A percentile compares a stretch with the other conserved stretches of the same genome.
These are phyloP conservation scores for Candida ficus DNA, from an alignment of 805 yeast species.

Conservation along the genomic window DNA sequence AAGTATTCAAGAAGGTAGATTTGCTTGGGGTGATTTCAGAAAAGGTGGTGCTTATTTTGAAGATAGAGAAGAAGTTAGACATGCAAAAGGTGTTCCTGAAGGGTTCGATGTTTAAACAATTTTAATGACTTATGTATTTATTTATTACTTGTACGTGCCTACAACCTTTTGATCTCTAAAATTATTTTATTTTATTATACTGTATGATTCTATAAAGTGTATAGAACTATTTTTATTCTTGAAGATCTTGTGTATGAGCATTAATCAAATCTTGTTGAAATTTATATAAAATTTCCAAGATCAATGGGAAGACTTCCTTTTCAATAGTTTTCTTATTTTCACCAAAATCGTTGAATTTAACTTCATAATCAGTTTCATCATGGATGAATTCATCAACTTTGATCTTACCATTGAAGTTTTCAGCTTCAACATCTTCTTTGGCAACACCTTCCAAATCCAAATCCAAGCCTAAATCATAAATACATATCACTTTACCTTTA, in stretches of 20 bases:
- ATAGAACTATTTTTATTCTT: conserved; percentile 32
- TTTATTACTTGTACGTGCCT: too few relatives aligned
- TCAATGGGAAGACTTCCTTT: conserved; percentile 46
- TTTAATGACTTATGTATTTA: neutral
- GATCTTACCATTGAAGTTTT: conserved; percentile 38
- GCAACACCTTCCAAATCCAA: conserved; percentile 40
- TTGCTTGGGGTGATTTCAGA: conserved; percentile 46
- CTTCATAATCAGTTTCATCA: conserved; percentile 68
- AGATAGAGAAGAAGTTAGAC: conserved; percentile 36
- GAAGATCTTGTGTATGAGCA: conserved; percentile 60
- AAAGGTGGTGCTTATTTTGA: conserved; percentile 45
- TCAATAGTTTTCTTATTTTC: conserved; percentile 36
- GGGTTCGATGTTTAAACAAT: conserved; percentile 50
- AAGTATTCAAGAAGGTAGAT: conserved; percentile 50
- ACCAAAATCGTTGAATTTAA: conserved; percentile 40
- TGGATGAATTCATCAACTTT: conserved; percentile 66
- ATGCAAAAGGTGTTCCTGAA: conserved; percentile 84
- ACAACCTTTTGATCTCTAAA: too few relatives aligned
- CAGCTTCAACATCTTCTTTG: conserved; percentile 16
- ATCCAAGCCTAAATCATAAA: conserved; percentile 58
- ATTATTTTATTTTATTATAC: too few relatives aligned
- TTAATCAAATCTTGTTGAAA: conserved; percentile 60
- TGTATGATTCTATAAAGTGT: neutral
- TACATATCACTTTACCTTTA: conserved; percentile 75
- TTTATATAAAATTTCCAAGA: conserved; percentile 41